Base-by-base conservation (phyloP, 1,139 yeast genomes). In the Lodderomyces pseudojiufengensis region DNA sequence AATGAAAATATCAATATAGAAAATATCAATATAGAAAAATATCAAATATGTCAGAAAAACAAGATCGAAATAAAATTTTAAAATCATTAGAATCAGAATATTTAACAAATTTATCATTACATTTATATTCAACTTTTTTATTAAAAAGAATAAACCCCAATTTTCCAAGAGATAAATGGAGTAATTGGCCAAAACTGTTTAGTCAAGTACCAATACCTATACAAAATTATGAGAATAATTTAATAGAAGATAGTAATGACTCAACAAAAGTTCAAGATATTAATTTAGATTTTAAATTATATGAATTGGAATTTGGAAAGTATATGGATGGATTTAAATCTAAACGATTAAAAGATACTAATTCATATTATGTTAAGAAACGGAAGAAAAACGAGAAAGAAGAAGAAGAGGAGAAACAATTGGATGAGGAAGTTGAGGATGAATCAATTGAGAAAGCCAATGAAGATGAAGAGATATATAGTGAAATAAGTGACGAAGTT, bases 101-200 rank as follows among this genome's bases (percentile, higher is more conserved):
- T 39, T 52, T 72, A 9, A 51, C 51, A 10, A 83, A 79, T 50
- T 54, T 78, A 24, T 72, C 75, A 0, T 41, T 73, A 1, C 85
- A 79, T 52, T 52, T 79, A 5, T 78, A 76, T 48, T 64, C 76
- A 9, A 42, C 73, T 0, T 57, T 63, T 33, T 54, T 78, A 20
- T 48, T 73, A 3, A 71, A 63, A 32, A 50, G 59, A 14, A 45
- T 62, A n/a, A 59, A 69, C 37, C 68, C 69, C 0, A 21, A 31
- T 9, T 60, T 62, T 38, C 80, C 81, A 2, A 32, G 40, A 2
- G 35, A 43, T 4, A 36, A 39, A 3, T 76, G 80, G 73, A 38
- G 69, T 2, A 43, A 57, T 1, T 78, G 81, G 82, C 82, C 81
- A 0, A 42, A 64, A 13, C 51, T 55, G 0, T 28, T 45, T 2